phyloP scores from a whole-genome alignment of 768 basidiomycete species.

The Leccinum rimulosum region DNA sequence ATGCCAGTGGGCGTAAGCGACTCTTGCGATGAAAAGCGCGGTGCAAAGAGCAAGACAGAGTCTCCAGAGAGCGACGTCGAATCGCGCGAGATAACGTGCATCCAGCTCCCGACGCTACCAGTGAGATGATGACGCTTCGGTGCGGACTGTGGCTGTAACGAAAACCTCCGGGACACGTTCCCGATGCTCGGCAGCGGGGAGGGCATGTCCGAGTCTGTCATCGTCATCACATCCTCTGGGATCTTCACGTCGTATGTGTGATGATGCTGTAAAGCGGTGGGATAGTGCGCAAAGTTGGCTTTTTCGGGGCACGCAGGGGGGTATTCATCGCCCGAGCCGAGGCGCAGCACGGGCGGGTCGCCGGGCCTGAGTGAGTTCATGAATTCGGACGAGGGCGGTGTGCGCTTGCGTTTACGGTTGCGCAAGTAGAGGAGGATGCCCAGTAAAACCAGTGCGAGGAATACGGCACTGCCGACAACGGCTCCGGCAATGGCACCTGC shows the following conservation, averaged over 20 bases:
- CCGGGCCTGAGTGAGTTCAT: conserved; percentile 31
- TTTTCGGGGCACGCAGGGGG: conserved; percentile 18
- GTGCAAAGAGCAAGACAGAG: conserved; percentile 12
- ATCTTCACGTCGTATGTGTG: conserved; percentile 9
- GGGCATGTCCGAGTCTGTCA: conserved; percentile 3
- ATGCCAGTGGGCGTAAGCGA: neutral
- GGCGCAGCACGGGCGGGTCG: conserved; percentile 24
- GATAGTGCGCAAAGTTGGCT: conserved; percentile 3
- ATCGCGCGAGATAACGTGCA: conserved; percentile 10
- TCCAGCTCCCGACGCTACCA: conserved; percentile 25
- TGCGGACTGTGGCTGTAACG: conserved; percentile 7
- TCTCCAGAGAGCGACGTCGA: conserved; percentile 4
- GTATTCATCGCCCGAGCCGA: conserved; percentile 22
- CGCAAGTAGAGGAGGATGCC: conserved; percentile 41
- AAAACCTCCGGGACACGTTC: conserved; percentile 16
- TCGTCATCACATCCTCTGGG: conserved; percentile 10
- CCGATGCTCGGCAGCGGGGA: conserved; percentile 20
- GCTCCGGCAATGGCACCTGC: conserved; percentile 54
- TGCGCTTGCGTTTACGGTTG: conserved; percentile 38
- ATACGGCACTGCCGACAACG: conserved; percentile 46
- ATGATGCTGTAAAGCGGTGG: conserved; percentile 7
- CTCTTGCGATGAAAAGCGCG: conserved; percentile 14
- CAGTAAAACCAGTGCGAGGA: conserved; percentile 36
- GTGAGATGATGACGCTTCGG: neutral
- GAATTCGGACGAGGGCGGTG: conserved; percentile 63